Percentiles rank a stretch among this genome's conserved stretches.
Conservation (phyloP, 257 asterid species). For the Solanum phureja region DNA sequence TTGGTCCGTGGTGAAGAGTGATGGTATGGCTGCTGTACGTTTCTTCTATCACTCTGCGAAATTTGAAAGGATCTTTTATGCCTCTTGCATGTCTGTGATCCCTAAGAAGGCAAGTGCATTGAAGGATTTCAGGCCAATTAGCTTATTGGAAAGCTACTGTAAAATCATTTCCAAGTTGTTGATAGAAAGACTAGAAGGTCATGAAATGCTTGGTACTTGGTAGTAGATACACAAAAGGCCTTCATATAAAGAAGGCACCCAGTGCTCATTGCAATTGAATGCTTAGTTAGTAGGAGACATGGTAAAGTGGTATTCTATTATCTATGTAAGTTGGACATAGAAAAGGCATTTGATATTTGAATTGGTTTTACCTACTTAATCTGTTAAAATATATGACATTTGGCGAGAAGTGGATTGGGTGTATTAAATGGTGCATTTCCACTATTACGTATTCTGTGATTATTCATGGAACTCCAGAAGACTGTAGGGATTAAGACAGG, state of each 20-base stretch:
- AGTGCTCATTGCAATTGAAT: not conserved
- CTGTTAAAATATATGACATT: not conserved
- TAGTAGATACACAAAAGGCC: not conserved
- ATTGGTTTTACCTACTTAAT: not conserved
- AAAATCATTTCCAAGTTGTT: not conserved
- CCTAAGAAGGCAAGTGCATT: not conserved
- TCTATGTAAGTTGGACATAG: not conserved
- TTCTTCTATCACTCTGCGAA: not conserved
- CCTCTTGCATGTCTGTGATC: not conserved
- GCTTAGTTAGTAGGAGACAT: not conserved
- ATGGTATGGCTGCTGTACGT: not conserved
- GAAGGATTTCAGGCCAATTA: not conserved
- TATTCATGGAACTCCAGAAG: not conserved
- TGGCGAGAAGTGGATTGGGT: not conserved
- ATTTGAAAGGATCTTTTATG: not conserved
- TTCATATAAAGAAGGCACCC: not conserved
- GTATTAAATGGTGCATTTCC: not conserved
- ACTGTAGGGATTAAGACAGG: not conserved
- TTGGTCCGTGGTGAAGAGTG: not conserved
- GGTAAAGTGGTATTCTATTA: not conserved
- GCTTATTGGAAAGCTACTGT: not conserved
- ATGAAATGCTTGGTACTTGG: not conserved
- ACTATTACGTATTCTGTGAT: not conserved
- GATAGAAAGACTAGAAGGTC: not conserved
- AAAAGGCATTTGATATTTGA: not conserved